Evolutionary conservation across 2,329 filamentous ascomycete genomes (phyloP).

Genomic region (Basipetospora sp.): DNA sequence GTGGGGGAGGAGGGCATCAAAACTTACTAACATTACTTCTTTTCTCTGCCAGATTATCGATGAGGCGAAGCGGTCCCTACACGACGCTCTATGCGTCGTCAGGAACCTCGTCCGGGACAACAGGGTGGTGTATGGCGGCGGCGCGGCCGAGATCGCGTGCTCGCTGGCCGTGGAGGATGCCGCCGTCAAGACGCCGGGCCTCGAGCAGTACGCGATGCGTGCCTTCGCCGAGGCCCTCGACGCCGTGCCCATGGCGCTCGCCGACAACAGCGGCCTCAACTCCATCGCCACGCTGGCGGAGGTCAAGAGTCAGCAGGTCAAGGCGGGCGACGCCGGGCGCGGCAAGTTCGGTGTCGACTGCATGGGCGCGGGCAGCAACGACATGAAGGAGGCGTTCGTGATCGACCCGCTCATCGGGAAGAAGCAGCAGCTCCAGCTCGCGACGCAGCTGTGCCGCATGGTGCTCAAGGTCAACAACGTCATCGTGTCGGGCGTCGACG

Average conservation of each 20-base stretch:
- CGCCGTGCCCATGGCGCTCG: constrained; percentile 82
- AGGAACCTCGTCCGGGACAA: constrained; percentile 93
- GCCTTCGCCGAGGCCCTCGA: constrained; percentile 93
- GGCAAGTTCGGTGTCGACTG: constrained; percentile 84
- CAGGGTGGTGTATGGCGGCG: constrained; percentile 92
- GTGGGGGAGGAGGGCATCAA: background rate
- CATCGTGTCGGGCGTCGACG: constrained; percentile 74
- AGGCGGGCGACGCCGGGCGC: constrained; percentile 37
- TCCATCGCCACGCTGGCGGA: constrained; percentile 89
- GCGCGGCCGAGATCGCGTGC: constrained; percentile 93
- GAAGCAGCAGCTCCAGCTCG: constrained; percentile 88
- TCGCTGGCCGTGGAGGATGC: constrained; percentile 91
- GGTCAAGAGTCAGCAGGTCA: constrained; percentile 92
- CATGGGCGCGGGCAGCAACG: constrained; percentile 87
- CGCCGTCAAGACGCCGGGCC: constrained; percentile 83
- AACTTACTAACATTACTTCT: background rate
- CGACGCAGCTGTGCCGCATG: constrained; percentile 95
- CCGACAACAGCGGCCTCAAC: constrained; percentile 91
- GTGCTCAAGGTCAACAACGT: constrained; percentile 96
- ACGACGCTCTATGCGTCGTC: constrained; percentile 94
- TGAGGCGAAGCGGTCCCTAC: constrained; percentile 91
- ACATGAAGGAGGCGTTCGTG: constrained; percentile 96
- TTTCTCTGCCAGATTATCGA: constrained; percentile 67
- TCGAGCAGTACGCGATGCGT: constrained; percentile 98
- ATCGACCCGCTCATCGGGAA: constrained; percentile 98